Percentiles rank a stretch among this genome's conserved stretches.
Evolutionary conservation across 495 filamentous ascomycete genomes (phyloP).

Genomic region (Daldinia childiae): DNA sequence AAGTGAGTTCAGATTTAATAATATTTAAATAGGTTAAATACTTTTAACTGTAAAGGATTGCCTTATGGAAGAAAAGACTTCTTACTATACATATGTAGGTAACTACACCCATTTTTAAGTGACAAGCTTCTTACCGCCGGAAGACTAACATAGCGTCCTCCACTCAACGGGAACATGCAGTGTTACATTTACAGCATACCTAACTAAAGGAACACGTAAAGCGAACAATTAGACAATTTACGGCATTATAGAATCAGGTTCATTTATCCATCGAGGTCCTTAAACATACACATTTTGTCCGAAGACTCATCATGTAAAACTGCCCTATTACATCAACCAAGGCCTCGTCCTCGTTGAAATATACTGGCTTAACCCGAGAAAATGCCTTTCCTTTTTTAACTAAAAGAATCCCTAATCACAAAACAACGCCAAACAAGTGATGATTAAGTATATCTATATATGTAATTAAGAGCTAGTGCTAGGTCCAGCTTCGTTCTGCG

Average conservation of each 20-base stretch:
- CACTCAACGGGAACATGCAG: neutral
- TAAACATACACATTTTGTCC: conserved; percentile 9
- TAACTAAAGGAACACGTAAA: neutral
- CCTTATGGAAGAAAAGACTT: neutral
- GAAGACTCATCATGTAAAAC: neutral
- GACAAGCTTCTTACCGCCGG: neutral
- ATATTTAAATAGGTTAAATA: neutral
- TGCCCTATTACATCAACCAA: neutral
- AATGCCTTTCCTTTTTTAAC: conserved; percentile 8
- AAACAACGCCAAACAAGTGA: conserved; percentile 6
- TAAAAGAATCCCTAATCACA: conserved; percentile 5
- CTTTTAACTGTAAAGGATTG: too few relatives aligned
- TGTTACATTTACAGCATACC: neutral
- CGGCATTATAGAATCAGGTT: conserved; percentile 1
- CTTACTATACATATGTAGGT: neutral
- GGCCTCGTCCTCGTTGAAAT: neutral
- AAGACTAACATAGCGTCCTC: neutral
- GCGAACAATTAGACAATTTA: neutral
- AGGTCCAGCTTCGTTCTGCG: conserved; percentile 35
- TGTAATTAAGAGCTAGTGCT: conserved; percentile 35
- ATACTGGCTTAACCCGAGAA: conserved; percentile 3
- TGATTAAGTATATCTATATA: neutral
- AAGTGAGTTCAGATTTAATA: neutral
- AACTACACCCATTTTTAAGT: neutral
- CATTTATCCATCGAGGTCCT: neutral